Evolutionary conservation across 495 filamentous ascomycete genomes (phyloP).

Genomic region (Annulohypoxylon moriforme): DNA sequence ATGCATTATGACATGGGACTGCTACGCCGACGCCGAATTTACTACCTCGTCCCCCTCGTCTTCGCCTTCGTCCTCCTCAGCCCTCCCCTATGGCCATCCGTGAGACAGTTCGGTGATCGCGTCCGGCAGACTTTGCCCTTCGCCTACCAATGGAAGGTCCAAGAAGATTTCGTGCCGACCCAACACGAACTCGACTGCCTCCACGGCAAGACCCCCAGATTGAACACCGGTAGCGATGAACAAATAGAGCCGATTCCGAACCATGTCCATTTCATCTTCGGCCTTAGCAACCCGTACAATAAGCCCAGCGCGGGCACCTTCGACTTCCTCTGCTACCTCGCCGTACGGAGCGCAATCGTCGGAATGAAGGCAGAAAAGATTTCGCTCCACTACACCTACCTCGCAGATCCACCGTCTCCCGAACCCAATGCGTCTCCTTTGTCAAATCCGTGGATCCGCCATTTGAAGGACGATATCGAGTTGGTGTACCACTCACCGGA

Average conservation of each 20-base stretch:
- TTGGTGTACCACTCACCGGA: slow-evolving; percentile 56
- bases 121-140: slow-evolving; percentile 55
- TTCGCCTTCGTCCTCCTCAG: slow-evolving; percentile 43
- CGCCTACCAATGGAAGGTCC: slow-evolving; percentile 54
- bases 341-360: slow-evolving; percentile 56
- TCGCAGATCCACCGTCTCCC: slow-evolving; percentile 53
- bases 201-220: slow-evolving; percentile 44
- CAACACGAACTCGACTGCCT: slow-evolving; percentile 55
- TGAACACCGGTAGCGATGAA: slow-evolving; percentile 17
- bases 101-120: slow-evolving; percentile 51
- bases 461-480: slow-evolving; percentile 53
- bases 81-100: slow-evolving; percentile 42
- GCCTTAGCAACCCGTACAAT: slow-evolving; percentile 53
- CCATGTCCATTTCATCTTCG: slow-evolving; percentile 60
- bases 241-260: slow-evolving; percentile 57
- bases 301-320: slow-evolving; percentile 53
- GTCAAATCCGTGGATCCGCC: slow-evolving; percentile 57
- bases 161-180: slow-evolving; percentile 53
- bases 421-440: slow-evolving; percentile 51
- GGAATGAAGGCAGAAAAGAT: slow-evolving; percentile 56
- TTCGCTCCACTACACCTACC: slow-evolving; percentile 59
- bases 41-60: slow-evolving; percentile 39
- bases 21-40: slow-evolving; percentile 36
- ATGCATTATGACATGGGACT: slow-evolving; percentile 42
- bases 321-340: slow-evolving; percentile 59